Conservation (phyloP, 2,329 filamentous ascomycete genomes). For the Thielaviopsis musarum region DNA sequence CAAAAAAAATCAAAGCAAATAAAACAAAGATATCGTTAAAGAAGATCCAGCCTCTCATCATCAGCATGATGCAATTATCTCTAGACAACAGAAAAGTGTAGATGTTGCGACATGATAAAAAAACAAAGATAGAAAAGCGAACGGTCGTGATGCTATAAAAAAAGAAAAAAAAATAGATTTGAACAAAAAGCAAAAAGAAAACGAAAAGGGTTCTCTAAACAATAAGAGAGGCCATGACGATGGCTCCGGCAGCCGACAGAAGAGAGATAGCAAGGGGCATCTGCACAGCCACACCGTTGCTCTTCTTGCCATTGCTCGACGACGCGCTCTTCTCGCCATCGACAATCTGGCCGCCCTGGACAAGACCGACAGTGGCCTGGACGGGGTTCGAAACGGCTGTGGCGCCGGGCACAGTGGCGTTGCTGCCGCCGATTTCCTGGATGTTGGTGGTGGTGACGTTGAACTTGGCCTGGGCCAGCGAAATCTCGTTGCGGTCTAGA, state of each 20-base stretch:
- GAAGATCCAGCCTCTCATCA: constrained; percentile 7
- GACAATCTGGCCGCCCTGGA: constrained; percentile 4
- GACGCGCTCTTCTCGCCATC: not conserved
- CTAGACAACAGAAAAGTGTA: not conserved
- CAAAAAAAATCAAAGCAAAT: not conserved
- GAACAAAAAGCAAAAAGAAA: not conserved
- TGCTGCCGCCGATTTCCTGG: constrained; percentile 36
- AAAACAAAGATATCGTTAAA: not conserved
- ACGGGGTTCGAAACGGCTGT: constrained; percentile 31
- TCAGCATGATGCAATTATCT: not conserved
- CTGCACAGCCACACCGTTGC: constrained; percentile 11
- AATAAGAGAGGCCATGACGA: not conserved
- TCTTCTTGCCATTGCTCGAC: not conserved
- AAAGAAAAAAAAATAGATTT: not conserved
- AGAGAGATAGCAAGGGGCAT: not conserved
- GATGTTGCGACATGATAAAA: not conserved
- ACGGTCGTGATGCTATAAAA: not conserved
- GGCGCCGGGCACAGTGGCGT: constrained; percentile 35
- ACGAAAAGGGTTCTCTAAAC: not conserved
- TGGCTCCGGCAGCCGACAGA: not conserved
- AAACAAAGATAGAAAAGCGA: not conserved
- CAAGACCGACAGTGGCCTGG: constrained; percentile 29
- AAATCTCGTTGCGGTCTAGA: constrained; percentile 53
- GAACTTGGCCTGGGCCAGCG: constrained; percentile 49
- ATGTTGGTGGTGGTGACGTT: constrained; percentile 31